Evolutionary conservation across 129 eudicot species (phyloP).

Genomic region (Helichrysum umbraculigerum): DNA sequence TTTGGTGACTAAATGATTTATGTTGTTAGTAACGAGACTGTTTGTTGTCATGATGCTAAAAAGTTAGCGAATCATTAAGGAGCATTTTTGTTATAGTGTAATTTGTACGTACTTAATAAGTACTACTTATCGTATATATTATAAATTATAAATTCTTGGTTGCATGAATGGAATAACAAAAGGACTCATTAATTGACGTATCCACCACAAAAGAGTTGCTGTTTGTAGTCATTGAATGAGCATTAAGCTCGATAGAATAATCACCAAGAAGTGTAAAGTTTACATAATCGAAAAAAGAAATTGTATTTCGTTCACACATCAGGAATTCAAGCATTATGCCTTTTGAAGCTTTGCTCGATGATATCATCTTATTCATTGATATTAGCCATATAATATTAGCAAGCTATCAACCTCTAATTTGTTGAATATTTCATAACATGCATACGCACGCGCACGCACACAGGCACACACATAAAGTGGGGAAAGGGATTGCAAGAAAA

Average conservation of each 20-base stretch:
- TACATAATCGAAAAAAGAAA: conserved; percentile 23
- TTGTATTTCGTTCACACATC: background rate
- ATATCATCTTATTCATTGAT: background rate
- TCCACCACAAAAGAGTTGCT: conserved; percentile 19
- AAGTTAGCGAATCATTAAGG: too few species aligned
- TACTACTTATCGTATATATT: background rate
- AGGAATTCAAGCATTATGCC: background rate
- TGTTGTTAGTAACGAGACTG: too few species aligned
- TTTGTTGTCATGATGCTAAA: too few species aligned
- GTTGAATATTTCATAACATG: too few species aligned
- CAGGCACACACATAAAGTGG: too few species aligned
- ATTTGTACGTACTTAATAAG: background rate
- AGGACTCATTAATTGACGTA: conserved; percentile 14
- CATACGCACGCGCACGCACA: too few species aligned
- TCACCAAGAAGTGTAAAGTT: conserved; percentile 24
- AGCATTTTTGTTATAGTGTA: background rate
- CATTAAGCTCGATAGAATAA: conserved; percentile 32
- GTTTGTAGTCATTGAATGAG: conserved; percentile 22
- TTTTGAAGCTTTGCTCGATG: background rate
- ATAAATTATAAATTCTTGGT: background rate
- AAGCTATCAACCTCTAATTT: background rate
- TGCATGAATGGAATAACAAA: conserved; percentile 17
- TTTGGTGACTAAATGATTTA: too few species aligned
- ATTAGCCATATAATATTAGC: background rate
- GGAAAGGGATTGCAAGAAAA: too few species aligned